These are phyloP conservation scores for Macrocystidia cucumis DNA, from an alignment of 1,284 basidiomycete species.

Conservation along the genomic window DNA sequence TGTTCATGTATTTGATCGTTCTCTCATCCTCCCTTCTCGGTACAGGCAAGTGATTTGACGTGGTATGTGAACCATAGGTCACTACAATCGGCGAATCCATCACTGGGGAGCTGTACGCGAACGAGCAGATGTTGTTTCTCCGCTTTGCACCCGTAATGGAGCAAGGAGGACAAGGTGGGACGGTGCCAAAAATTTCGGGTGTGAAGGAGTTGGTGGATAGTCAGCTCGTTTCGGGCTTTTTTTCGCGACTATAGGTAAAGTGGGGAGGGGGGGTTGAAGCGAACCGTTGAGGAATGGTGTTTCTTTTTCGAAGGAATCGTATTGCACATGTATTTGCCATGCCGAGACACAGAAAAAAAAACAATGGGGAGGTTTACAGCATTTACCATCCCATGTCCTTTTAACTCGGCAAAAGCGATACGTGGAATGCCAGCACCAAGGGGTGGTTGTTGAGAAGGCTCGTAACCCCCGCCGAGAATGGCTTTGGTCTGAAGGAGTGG, in stretches of 20 bases:
- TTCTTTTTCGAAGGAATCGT: no score
- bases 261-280: no score
- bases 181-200: constrained; percentile 23
- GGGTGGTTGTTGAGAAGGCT: no score
- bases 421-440: no score
- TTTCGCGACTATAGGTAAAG: constrained; percentile 22
- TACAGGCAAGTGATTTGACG: not conserved
- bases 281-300: no score
- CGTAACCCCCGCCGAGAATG: no score
- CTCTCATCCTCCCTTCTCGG: not conserved
- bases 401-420: no score
- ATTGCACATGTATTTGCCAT: no score
- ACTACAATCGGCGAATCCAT: constrained; percentile 19
- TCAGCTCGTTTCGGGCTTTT: constrained; percentile 18
- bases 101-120: constrained; percentile 20
- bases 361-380: no score
- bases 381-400: no score
- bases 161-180: constrained; percentile 9
- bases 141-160: constrained; percentile 17
- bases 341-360: no score
- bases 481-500: no score
- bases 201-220: constrained; percentile 30
- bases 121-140: constrained; percentile 25
- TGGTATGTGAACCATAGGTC: constrained; percentile 12
- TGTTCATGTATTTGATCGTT: constrained; percentile 23